Percentiles rank a stretch among this genome's conserved stretches.
These are phyloP conservation scores for Peronosclerospora sorghi DNA, from an alignment of 352 stramenopile species.

Conservation along the genomic window DNA sequence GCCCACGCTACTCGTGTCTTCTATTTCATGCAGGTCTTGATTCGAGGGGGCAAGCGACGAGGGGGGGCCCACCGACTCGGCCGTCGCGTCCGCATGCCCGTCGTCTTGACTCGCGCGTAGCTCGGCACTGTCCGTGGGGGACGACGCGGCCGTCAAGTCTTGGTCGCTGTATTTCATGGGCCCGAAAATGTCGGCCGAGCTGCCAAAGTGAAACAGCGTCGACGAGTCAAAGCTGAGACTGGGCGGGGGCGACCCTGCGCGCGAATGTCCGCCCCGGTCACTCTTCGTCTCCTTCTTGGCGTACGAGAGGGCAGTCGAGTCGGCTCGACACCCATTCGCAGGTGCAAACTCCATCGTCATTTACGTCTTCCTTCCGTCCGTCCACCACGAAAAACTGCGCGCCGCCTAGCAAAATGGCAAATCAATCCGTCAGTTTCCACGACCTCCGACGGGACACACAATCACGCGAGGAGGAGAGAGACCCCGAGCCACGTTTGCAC, in stretches of 20 bases:
- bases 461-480: neutral
- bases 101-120: neutral
- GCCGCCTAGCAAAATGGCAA: neutral
- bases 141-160: conserved; percentile 3
- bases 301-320: conserved; percentile 6
- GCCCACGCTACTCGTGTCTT: neutral
- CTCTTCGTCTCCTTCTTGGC: conserved; percentile 3
- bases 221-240: conserved; percentile 32
- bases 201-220: conserved; percentile 37
- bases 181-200: conserved; percentile 33
- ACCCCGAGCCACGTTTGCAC: neutral
- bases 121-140: conserved; percentile 10
- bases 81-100: neutral
- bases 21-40: conserved; percentile 21
- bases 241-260: conserved; percentile 1
- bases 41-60: conserved; percentile 33
- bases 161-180: conserved; percentile 38
- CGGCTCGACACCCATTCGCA: conserved; percentile 1
- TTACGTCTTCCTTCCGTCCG: neutral
- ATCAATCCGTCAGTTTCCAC: neutral
- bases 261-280: neutral
- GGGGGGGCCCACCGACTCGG: conserved; percentile 4
- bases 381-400: neutral
- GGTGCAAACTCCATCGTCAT: conserved; percentile 28
- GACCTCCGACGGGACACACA: no score